Base-by-base conservation (phyloP, 2,329 filamentous ascomycete species). In the Diaporthe citri region DNA sequence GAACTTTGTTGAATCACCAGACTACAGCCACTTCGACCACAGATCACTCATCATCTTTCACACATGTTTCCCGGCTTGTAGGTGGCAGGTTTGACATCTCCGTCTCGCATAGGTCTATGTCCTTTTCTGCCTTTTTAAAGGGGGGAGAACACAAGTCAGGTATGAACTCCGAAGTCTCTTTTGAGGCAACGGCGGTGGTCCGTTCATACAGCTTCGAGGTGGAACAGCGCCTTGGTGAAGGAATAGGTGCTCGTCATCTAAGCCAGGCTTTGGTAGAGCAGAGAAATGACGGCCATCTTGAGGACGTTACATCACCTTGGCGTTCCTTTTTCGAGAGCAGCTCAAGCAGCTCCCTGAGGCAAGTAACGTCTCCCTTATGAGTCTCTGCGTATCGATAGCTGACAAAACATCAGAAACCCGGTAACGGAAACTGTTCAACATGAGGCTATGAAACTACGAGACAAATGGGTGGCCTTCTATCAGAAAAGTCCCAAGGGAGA, bases 291-390 rank as follows among this genome's bases (percentile, higher is more conserved):
- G 72, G 52, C 10, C 36, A 55, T 1, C 34, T 60, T 31, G 28
- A 73, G 1, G 62, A 73, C 8, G 34, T 75, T 22, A 31, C 46
- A 4, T 62, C 76, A 31, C 73, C 76, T 0, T 79, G 76, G 77
- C 69, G 76, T 13, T 28, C 31, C 1, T 77, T 78, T 10, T 78
- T 76, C 12, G 77, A 78, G 22, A 57, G 2, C 4, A n/a, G 9
- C 36, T 25, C 34, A 7, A 48, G 0, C 8, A 20, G 0, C 17
- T 8, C 13, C n/a, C 13, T 2, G 6, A 34, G 13, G 62, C 20
- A 20, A 4, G 28, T 56, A 5, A 4, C 25, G 0, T 9, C 28
- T 31, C 15, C 22, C 1, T 2, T 4, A 20, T 2, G 15, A 28
- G 7, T 56, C 51, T 55, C 28, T 31, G 3, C 10, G 13, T 20